Base-by-base conservation (phyloP, 2,329 filamentous ascomycete genomes). In the Nigrospora sphaerica region DNA sequence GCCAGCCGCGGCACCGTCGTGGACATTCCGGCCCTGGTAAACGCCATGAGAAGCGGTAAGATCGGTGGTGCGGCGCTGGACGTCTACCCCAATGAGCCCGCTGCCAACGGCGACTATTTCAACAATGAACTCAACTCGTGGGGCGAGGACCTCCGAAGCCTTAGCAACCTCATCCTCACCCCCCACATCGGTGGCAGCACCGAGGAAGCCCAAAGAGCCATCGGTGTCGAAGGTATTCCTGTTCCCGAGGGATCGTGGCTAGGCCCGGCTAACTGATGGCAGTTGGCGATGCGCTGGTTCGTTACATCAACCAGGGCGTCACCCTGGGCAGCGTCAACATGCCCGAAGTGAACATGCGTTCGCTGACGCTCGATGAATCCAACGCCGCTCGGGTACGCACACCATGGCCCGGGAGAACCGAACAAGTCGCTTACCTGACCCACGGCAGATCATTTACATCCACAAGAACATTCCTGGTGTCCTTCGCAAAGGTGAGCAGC, bases 121-220 rank as follows among this genome's bases (percentile, higher is more conserved):
- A 91, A 82, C 67, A 86, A 80, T 64, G 74, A 79, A 41, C 75
- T 98, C 49, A 95, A 95, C 69, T 55, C 70, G 11, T 98, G 89
- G 88, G 85, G 82, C 28, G 83, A 91, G 60, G 91, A 96, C 51
- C 79, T 98, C 41, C 82, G 88, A 45, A 78, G 78, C 44, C 73
- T 97, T 49, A 93, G 85, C 70, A 98, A 98, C 71, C 75, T 98
- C 55, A 95, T 98, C 56, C 76, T 98, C 42, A 95, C 92, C 2
- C 93, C 93, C 18, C 93, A 98, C 66, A 97, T 98, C 61, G 93
- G 93, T 57, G 93, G 93, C 46, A 95, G 89, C 68, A 98, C 93
- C 1, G 93, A 98, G 69, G 93, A 98, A 70, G 93, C 93, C 6
- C 93, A 98, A 71, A 85, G 88, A 48, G 92, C 93, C 14, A 98